Evolutionary conservation across 176 grass and related monocot species (phyloP).

Genomic region (Microstegium vimineum): DNA sequence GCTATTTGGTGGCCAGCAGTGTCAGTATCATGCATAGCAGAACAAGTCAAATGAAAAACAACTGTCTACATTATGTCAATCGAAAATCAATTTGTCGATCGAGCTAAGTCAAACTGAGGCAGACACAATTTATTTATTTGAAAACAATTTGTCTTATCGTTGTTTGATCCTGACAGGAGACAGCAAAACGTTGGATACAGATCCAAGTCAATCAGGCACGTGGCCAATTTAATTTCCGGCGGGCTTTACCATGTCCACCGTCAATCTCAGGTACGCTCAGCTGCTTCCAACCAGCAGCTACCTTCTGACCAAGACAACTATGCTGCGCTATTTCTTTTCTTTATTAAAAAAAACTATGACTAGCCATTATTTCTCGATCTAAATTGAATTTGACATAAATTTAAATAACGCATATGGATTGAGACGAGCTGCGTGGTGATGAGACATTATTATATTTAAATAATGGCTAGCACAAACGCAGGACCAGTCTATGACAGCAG

Average conservation of each 20-base stretch:
- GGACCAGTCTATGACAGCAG: background rate
- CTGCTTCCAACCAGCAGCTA: background rate
- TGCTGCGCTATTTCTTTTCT: background rate
- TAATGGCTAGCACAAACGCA: slow-evolving; percentile 1
- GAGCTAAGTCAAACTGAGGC: slow-evolving; percentile 8
- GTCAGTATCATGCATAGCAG: slow-evolving; percentile 1
- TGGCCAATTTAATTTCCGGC: background rate
- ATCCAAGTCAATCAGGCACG: slow-evolving; percentile 27
- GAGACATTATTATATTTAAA: background rate
- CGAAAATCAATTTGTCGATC: background rate
- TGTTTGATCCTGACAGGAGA: slow-evolving; percentile 1
- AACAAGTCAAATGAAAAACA: background rate
- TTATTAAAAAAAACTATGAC: background rate
- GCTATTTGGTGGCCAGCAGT: background rate
- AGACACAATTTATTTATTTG: background rate
- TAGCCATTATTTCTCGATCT: background rate
- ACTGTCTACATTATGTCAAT: background rate
- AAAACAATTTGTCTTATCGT: background rate
- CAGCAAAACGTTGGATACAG: background rate
- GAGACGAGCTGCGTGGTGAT: background rate
- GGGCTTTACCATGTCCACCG: background rate
- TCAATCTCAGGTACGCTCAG: background rate
- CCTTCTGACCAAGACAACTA: slow-evolving; percentile 18
- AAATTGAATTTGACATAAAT: background rate
- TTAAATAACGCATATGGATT: background rate